Base-by-base conservation (phyloP, 129 eudicot genomes). In the Flaveria brownii region DNA sequence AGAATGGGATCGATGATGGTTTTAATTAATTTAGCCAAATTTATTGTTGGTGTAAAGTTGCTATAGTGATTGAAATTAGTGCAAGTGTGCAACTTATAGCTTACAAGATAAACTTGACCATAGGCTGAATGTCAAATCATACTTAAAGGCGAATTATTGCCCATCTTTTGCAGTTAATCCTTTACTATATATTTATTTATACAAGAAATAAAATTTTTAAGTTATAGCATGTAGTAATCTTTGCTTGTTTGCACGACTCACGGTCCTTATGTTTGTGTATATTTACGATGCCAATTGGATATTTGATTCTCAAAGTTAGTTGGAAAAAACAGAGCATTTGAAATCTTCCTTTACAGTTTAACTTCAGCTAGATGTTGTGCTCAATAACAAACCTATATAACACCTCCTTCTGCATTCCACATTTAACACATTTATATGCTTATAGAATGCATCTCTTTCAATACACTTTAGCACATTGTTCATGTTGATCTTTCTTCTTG, bases 191-290 rank as follows among this genome's bases (percentile, higher is more conserved):
- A 51, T 51, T 51, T 51, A 51, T 51, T 51, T 16, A 4, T 51
- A 20, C 7, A 15, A 11, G n/a, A 4, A 16, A 51, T 18, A 17
- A 17, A 45, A 2, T 45, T 11, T 45, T 3, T 49, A 49, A 49
- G 54, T 13, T 36, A 17, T 6, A 17, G 7, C 25, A 54, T 5
- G 7, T 17, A 23, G 16, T 62, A 13, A 62, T 62, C 18, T 8
- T 13, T 62, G 41, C 28, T 26, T 2, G 4, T 30, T 30, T 43
- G 15, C 45, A 63, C 20, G 15, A 57, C 33, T 54, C 68, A 36
- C 41, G 68, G 66, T 77, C 57, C 46, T 39, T 77, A 6, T 77
- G 68, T 55, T 54, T 11, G 8, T 67, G 46, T 68, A 41, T 68
- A 14, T 22, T 51, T 67, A 15, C 68, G 68, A 68, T 67, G 52